Evolutionary conservation across 1,139 yeast genomes (phyloP).

Genomic region (Hyphopichia buzzinii): DNA sequence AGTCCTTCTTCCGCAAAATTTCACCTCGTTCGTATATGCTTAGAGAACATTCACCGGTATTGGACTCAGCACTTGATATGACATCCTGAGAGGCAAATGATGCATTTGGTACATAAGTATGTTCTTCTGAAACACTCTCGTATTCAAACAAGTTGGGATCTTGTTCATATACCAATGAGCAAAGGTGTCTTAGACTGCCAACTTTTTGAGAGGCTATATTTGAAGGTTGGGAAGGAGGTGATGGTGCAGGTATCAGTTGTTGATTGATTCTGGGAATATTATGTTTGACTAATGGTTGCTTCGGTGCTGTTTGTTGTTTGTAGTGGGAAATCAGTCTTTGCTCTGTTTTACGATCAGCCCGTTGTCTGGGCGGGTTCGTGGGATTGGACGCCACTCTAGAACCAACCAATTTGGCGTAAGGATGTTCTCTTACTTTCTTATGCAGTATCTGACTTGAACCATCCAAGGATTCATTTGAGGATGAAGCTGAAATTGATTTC

Average conservation of each 20-base stretch:
- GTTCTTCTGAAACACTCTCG: neutral
- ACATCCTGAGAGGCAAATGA: slow-evolving; percentile 4
- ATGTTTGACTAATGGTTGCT: neutral
- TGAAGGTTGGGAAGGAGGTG: neutral
- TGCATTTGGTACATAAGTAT: neutral
- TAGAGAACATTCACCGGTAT: slow-evolving; percentile 16
- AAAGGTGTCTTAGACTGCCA: slow-evolving; percentile 1
- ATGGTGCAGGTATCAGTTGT: neutral
- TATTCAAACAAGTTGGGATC: slow-evolving; percentile 3
- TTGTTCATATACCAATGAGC: slow-evolving; percentile 2
- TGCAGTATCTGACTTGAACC: too few species aligned
- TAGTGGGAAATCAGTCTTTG: neutral
- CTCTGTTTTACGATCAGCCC: too few species aligned
- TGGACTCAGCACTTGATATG: neutral
- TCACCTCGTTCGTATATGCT: slow-evolving; percentile 57
- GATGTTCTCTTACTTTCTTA: slow-evolving; percentile 2
- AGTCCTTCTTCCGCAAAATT: slow-evolving; percentile 35
- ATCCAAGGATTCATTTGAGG: neutral
- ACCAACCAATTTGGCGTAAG: slow-evolving; percentile 1
- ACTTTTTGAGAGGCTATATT: neutral
- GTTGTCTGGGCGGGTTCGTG: neutral
- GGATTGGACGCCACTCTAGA: neutral
- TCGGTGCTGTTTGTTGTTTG: neutral
- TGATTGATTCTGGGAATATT: neutral
- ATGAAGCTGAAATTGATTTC: neutral